Percentiles rank a stretch among this genome's conserved stretches.
phyloP scores from a whole-genome alignment of 306 rosid genomes.

The Medicago lupulina region DNA sequence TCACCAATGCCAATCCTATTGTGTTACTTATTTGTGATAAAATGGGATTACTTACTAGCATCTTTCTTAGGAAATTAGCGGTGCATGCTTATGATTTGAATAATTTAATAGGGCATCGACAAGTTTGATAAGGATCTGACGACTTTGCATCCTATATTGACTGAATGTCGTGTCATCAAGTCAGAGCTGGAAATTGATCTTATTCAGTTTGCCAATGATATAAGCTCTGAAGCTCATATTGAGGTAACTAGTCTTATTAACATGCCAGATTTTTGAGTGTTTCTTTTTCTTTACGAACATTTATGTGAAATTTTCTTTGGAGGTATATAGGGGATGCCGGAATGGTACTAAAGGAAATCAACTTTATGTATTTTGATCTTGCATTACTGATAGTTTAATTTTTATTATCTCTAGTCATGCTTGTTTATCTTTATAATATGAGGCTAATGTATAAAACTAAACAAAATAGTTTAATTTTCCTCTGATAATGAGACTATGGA shows the following conservation, averaged over 20 bases:
- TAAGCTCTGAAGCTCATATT: constrained; percentile 93
- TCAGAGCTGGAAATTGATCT: constrained; percentile 82
- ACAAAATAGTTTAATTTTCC: background rate
- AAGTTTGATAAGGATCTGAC: constrained; percentile 70
- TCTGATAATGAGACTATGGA: constrained; percentile 24
- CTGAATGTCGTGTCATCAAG: constrained; percentile 89
- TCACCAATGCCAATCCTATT: background rate
- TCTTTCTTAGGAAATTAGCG: constrained; percentile 14
- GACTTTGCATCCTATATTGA: constrained; percentile 82
- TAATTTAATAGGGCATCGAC: constrained; percentile 63
- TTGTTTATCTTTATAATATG: background rate
- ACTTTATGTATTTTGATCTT: background rate
- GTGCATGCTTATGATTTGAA: constrained; percentile 25
- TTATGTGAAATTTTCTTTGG: constrained; percentile 33
- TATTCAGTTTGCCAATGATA: constrained; percentile 89
- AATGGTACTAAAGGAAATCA: background rate
- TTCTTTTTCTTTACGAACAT: constrained; percentile 3
- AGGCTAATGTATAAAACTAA: background rate
- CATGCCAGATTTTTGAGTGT: constrained; percentile 17
- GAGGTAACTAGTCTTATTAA: constrained; percentile 58
- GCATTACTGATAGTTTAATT: constrained; percentile 1
- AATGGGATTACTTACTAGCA: constrained; percentile 8
- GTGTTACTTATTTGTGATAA: background rate
- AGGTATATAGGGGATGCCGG: background rate
- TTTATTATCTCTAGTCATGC: background rate